Conservation (phyloP, 345 rosid genomes). For the Hibiscus tridactylites region DNA sequence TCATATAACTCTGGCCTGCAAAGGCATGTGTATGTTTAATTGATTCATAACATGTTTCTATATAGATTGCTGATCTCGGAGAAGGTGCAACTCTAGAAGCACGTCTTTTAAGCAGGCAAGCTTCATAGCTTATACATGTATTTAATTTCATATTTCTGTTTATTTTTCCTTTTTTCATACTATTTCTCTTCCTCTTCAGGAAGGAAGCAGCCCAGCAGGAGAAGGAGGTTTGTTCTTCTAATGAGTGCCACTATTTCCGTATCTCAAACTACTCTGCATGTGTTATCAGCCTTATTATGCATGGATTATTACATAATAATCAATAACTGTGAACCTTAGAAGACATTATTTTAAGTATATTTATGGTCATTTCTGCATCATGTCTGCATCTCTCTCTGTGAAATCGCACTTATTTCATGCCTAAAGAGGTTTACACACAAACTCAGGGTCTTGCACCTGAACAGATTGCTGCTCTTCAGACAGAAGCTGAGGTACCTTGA, state of each 20-base stretch:
- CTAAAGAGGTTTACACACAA: too few species aligned
- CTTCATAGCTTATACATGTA: slow-evolving; percentile 4
- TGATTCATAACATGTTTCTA: too few species aligned
- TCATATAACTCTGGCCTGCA: not conserved
- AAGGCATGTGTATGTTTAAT: too few species aligned
- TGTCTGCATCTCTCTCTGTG: too few species aligned
- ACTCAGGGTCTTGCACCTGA: too few species aligned
- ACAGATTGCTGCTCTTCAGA: too few species aligned
- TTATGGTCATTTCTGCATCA: too few species aligned
- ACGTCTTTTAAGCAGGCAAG: slow-evolving; percentile 51
- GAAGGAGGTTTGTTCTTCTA: slow-evolving; percentile 63
- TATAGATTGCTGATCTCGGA: too few species aligned
- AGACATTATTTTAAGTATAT: not conserved
- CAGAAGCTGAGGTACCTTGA: too few species aligned
- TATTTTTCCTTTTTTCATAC: slow-evolving; percentile 7
- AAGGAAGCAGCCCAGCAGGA: slow-evolving; percentile 90
- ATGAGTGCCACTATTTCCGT: not conserved
- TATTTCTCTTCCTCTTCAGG: slow-evolving; percentile 37
- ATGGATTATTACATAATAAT: not conserved
- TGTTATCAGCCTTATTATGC: too few species aligned
- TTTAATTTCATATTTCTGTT: not conserved
- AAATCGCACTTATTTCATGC: too few species aligned
- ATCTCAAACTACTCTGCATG: not conserved
- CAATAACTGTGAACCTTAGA: not conserved
- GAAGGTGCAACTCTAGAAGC: too few species aligned